Percentiles rank a stretch among this genome's conserved stretches.
phyloP scores from a whole-genome alignment of 306 rosid genomes.

The Pachyrhizus erosus region DNA sequence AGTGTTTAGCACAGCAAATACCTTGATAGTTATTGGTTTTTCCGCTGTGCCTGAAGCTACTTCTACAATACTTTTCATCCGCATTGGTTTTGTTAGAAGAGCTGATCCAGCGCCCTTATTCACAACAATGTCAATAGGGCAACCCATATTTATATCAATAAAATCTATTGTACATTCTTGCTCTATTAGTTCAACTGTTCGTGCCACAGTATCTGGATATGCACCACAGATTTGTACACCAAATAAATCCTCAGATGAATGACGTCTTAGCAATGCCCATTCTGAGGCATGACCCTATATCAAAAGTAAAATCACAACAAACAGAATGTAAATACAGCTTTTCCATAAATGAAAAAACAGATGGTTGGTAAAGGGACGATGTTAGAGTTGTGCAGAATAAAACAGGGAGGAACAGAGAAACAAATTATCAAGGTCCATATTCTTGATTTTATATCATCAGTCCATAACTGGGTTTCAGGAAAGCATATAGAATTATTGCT shows the following conservation, averaged over 20 bases:
- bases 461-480: conserved; percentile 23
- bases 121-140: conserved; percentile 94
- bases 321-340: conserved; percentile 26
- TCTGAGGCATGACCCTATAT: conserved; percentile 96
- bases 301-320: conserved; percentile 16
- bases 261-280: conserved; percentile 94
- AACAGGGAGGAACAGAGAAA: neutral
- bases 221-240: conserved; percentile 97
- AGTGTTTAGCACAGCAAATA: conserved; percentile 41
- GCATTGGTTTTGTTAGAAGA: conserved; percentile 89
- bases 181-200: conserved; percentile 79
- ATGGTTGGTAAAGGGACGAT: neutral
- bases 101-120: conserved; percentile 98
- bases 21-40: conserved; percentile 78
- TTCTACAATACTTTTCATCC: conserved; percentile 76
- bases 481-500: conserved; percentile 9
- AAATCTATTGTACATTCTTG: conserved; percentile 85
- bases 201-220: conserved; percentile 77
- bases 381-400: neutral
- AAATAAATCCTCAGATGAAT: conserved; percentile 85
- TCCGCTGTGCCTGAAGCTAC: conserved; percentile 77
- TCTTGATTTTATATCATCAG: conserved; percentile 8
- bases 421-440: neutral
- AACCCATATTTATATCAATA: conserved; percentile 95
- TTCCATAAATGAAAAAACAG: conserved; percentile 1